Base-by-base conservation (phyloP, 2,329 filamentous ascomycete species). In the Clarireedia monteithiana region DNA sequence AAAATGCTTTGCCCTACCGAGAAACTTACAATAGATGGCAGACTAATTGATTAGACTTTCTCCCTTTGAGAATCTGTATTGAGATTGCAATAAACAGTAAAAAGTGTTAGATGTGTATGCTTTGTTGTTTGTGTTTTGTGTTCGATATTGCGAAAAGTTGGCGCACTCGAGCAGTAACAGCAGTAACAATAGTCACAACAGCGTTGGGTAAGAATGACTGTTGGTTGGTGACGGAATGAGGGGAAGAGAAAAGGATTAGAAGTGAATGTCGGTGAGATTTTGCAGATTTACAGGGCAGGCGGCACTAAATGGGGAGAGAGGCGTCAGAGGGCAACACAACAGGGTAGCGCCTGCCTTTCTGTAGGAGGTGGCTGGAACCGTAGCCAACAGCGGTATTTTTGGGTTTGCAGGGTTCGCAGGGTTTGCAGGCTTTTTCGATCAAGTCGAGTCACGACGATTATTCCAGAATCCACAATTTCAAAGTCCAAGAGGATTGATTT, bases 191-290 rank as follows among this genome's bases (percentile, higher is more conserved):
- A 17, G 14, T 46, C 17, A 24, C 12, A 45, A 1, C 14, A 42
- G n/a, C 15, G 24, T 49, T 17, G 42, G 20, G 24, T 55, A 14
- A 47, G 27, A 30, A 20, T 14, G 17, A 46, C 10, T 27, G 15
- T 12, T 9, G 10, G 30, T 48, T 39, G 26, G 48, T 54, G 51
- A 48, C 51, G 51, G 30, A 34, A 49, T 45, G 47, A 45, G 39
- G 52, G 52, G 52, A 45, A 36, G 30, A 48, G 24, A 51, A 23
- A 4, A 49, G 27, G 42, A 45, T 44, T 5, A 34, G 26, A 50
- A 54, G 45, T 54, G 52, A 50, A 49, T 54, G 44, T 49, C 52
- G 52, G 52, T 54, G 52, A 54, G 52, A 54, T 49, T 7, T 14
- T 45, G 39, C 45, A 54, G 52, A 54, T 49, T 7, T 17, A 54